Percentiles rank a stretch among this genome's conserved stretches.
Conservation (phyloP, 108 stramenopile species). For the Skeletonema marinoi region DNA sequence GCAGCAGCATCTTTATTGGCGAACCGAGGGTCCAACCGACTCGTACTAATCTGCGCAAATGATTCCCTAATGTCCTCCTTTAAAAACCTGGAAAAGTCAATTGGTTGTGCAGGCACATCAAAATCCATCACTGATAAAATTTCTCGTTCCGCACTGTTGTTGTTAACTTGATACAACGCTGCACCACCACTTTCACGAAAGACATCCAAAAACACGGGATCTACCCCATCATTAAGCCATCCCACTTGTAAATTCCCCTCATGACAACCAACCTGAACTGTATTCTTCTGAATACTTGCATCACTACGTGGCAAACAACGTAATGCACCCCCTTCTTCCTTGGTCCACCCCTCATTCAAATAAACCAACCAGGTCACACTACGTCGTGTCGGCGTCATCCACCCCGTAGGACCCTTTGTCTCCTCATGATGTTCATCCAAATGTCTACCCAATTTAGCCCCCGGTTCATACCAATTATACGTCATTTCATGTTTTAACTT, state of each 20-base stretch:
- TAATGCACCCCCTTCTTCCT: conserved; percentile 50
- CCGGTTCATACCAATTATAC: conserved; percentile 38
- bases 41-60: conserved; percentile 52
- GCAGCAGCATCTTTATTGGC: background rate
- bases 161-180: conserved; percentile 21
- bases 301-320: conserved; percentile 28
- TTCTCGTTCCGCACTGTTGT: conserved; percentile 5
- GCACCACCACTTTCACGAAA: conserved; percentile 23
- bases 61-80: conserved; percentile 2
- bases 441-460: conserved; percentile 36
- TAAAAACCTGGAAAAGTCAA: conserved; percentile 39
- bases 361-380: conserved; percentile 63
- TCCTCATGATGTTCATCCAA: conserved; percentile 67
- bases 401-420: conserved; percentile 56
- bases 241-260: conserved; percentile 66
- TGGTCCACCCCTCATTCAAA: conserved; percentile 37
- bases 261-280: conserved; percentile 19
- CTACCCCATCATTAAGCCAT: conserved; percentile 35
- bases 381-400: conserved; percentile 51
- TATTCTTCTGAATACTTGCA: conserved; percentile 6
- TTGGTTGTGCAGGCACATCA: conserved; percentile 48
- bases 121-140: conserved; percentile 34
- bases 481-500: conserved; percentile 44
- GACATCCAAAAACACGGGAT: conserved; percentile 51
- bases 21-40: conserved; percentile 40